Percentiles rank a stretch among this genome's conserved stretches.
These are phyloP conservation scores for Beauveria sp. DNA, from an alignment of 2,329 filamentous ascomycete species.

Conservation along the genomic window DNA sequence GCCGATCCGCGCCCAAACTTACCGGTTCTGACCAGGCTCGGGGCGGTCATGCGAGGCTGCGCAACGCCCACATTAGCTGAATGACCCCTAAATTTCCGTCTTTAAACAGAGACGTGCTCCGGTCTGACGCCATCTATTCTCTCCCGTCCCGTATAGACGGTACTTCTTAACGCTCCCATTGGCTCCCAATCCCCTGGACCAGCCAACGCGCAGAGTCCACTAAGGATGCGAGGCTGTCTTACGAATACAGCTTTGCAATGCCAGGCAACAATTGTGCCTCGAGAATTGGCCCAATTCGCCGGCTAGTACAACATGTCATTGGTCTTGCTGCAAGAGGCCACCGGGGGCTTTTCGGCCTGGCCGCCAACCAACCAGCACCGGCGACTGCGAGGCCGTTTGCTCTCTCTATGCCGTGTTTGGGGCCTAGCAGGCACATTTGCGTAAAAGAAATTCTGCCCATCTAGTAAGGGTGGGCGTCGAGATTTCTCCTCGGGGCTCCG, in stretches of 20 bases:
- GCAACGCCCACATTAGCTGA: not conserved
- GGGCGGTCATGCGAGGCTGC: not conserved
- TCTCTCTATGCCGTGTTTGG: not conserved
- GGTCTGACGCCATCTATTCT: not conserved
- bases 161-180: not conserved
- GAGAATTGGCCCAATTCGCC: not conserved
- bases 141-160: not conserved
- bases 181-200: not conserved
- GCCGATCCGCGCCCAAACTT: not conserved
- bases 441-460: not conserved
- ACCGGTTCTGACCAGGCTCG: not conserved
- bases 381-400: too few species aligned
- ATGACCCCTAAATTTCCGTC: not conserved
- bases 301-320: not conserved
- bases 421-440: not conserved
- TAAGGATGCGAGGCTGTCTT: not conserved
- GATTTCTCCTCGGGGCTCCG: not conserved
- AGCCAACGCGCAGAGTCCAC: not conserved
- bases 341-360: not conserved
- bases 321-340: not conserved
- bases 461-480: not conserved
- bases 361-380: not conserved
- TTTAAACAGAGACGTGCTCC: not conserved
- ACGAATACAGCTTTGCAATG: not conserved
- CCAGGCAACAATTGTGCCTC: not conserved